phyloP scores from a whole-genome alignment of 768 basidiomycete genomes.

The Boletus tomentosulus region DNA sequence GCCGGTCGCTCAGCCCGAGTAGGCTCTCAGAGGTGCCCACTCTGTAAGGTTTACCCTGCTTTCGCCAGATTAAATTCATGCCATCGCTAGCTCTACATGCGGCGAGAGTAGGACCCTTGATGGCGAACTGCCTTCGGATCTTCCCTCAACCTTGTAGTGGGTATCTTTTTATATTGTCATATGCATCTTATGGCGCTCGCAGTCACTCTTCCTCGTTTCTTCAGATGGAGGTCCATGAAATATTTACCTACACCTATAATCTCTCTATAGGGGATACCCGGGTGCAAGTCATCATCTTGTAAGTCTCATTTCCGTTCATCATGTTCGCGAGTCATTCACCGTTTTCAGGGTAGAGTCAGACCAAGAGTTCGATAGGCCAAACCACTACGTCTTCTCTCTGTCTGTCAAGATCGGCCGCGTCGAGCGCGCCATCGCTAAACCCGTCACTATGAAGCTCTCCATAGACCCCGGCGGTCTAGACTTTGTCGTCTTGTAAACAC shows the following conservation, averaged over 20 bases:
- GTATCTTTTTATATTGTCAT: conserved; percentile 4
- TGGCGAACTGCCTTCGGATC: conserved; percentile 8
- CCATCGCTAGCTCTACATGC: neutral
- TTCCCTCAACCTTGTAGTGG: conserved; percentile 5
- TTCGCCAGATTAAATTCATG: neutral
- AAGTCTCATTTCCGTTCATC: conserved; percentile 17
- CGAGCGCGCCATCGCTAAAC: conserved; percentile 50
- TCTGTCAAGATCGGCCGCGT: conserved; percentile 52
- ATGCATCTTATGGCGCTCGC: conserved; percentile 8
- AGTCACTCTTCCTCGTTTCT: conserved; percentile 22
- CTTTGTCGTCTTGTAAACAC: conserved; percentile 58
- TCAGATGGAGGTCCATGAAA: conserved; percentile 21
- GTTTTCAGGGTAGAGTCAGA: conserved; percentile 27
- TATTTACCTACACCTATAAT: conserved; percentile 44
- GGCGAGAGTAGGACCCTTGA: conserved; percentile 7
- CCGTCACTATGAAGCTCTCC: conserved; percentile 41
- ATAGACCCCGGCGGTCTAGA: conserved; percentile 54
- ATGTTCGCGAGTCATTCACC: conserved; percentile 3
- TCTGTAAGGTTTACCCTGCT: conserved; percentile 2
- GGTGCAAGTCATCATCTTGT: conserved; percentile 52
- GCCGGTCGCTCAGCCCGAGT: neutral
- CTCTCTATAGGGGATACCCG: conserved; percentile 42
- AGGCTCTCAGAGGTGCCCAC: neutral
- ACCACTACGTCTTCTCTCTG: conserved; percentile 48
- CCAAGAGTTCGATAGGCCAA: conserved; percentile 18